Conservation (phyloP, 2,329 filamentous ascomycete genomes). For the Coniochaeta sp. region DNA sequence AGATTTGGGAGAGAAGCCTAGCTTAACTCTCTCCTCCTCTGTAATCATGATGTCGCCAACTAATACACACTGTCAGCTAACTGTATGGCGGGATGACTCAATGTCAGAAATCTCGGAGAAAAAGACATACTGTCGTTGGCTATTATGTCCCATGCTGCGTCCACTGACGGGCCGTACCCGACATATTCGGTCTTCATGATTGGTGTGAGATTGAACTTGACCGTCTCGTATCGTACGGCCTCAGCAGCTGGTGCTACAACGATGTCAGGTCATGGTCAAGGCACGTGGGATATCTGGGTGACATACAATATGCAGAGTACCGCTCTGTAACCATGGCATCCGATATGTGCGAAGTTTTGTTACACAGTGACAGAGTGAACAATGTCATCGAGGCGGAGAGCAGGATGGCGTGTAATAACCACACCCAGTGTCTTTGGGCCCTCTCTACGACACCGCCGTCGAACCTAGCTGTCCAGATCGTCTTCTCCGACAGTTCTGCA, state of each 20-base stretch:
- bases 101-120: background rate
- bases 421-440: constrained; percentile 23
- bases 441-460: constrained; percentile 7
- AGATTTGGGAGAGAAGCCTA: constrained; percentile 43
- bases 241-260: constrained; percentile 35
- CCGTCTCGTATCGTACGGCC: constrained; percentile 39
- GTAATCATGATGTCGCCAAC: constrained; percentile 56
- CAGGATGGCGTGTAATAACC: constrained; percentile 30
- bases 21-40: constrained; percentile 40
- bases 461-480: constrained; percentile 5
- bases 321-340: constrained; percentile 22
- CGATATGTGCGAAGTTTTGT: constrained; percentile 21
- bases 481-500: constrained; percentile 12
- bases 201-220: constrained; percentile 40
- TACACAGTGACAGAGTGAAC: constrained; percentile 30
- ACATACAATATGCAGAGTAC: constrained; percentile 33
- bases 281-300: background rate
- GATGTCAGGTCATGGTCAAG: constrained; percentile 5
- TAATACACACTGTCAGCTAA: constrained; percentile 14
- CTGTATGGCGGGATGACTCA: background rate
- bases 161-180: constrained; percentile 47
- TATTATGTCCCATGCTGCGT: constrained; percentile 48
- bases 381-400: constrained; percentile 30
- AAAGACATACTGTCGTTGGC: constrained; percentile 30
- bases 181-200: constrained; percentile 43